Evolutionary conservation across 495 filamentous ascomycete species (phyloP).

Genomic region (Annulohypoxylon maeteangense): DNA sequence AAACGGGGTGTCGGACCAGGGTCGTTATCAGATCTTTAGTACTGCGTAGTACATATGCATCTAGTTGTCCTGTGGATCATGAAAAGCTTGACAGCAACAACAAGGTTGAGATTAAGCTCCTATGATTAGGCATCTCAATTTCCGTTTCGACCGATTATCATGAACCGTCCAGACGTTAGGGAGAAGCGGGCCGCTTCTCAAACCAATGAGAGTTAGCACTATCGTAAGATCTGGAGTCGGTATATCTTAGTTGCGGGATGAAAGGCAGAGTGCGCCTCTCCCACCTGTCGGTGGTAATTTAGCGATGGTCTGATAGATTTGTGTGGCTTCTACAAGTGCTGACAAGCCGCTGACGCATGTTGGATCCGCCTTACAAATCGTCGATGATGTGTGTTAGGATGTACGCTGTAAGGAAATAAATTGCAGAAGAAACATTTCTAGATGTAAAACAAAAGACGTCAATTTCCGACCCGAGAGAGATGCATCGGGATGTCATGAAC

Average conservation of each 20-base stretch:
- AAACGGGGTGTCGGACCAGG: constrained; percentile 17
- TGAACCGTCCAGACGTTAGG: background rate
- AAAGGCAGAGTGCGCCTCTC: constrained; percentile 9
- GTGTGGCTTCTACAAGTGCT: constrained; percentile 30
- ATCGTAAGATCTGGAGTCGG: constrained; percentile 10
- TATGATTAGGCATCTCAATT: background rate
- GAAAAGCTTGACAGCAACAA: constrained; percentile 11
- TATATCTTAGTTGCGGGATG: constrained; percentile 25
- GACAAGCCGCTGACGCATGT: constrained; percentile 32
- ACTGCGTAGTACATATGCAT: background rate
- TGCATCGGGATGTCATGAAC: constrained; percentile 3
- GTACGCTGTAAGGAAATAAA: constrained; percentile 8
- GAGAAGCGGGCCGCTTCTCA: constrained; percentile 13
- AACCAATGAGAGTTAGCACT: constrained; percentile 5
- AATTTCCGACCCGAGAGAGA: constrained; percentile 1
- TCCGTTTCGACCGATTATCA: background rate
- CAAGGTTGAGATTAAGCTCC: constrained; percentile 10
- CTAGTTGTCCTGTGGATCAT: background rate
- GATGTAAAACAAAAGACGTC: constrained; percentile 1
- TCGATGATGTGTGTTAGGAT: constrained; percentile 4
- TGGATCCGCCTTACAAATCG: constrained; percentile 28
- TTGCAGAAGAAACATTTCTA: constrained; percentile 13
- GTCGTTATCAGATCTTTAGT: constrained; percentile 19
- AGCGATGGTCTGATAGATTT: constrained; percentile 9
- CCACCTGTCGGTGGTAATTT: constrained; percentile 2